These are phyloP conservation scores for Gossypium mustelinum DNA, from an alignment of 345 rosid species.

Conservation along the genomic window DNA sequence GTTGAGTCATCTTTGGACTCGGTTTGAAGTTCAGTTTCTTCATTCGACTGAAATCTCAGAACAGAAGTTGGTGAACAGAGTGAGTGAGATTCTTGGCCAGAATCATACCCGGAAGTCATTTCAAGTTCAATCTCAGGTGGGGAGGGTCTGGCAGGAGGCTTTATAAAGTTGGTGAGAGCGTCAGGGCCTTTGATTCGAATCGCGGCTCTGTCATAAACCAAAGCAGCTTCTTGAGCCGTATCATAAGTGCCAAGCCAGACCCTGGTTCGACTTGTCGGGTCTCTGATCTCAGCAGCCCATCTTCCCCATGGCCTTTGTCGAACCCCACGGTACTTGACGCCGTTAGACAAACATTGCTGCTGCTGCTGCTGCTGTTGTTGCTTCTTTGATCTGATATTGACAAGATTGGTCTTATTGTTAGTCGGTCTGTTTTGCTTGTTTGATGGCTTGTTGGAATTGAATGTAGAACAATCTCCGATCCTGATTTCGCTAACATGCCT, in stretches of 20 bases:
- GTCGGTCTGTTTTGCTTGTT: conserved; percentile 4
- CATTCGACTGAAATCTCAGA: conserved; percentile 46
- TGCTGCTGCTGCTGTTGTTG: background rate
- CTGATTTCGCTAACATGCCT: conserved; percentile 56
- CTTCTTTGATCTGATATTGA: conserved; percentile 7
- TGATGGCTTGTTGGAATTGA: background rate
- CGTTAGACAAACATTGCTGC: conserved; percentile 13
- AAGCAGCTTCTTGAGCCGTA: conserved; percentile 80
- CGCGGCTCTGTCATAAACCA: conserved; percentile 67
- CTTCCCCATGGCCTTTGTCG: conserved; percentile 72
- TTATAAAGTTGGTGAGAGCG: conserved; percentile 54
- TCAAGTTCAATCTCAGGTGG: conserved; percentile 28
- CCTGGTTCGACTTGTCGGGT: conserved; percentile 42
- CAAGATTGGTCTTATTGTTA: background rate
- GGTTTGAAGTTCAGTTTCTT: conserved; percentile 33
- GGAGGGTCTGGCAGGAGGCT: conserved; percentile 33
- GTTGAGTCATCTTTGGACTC: conserved; percentile 18
- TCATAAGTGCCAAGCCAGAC: conserved; percentile 67
- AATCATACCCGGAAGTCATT: conserved; percentile 41
- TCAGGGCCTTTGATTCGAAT: conserved; percentile 53
- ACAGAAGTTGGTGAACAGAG: conserved; percentile 84
- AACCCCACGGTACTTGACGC: conserved; percentile 56
- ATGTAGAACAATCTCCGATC: conserved; percentile 27
- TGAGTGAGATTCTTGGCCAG: conserved; percentile 48
- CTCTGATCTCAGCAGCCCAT: conserved; percentile 86